phyloP scores from a whole-genome alignment of 108 stramenopile genomes.

The Cyclotella atomus region DNA sequence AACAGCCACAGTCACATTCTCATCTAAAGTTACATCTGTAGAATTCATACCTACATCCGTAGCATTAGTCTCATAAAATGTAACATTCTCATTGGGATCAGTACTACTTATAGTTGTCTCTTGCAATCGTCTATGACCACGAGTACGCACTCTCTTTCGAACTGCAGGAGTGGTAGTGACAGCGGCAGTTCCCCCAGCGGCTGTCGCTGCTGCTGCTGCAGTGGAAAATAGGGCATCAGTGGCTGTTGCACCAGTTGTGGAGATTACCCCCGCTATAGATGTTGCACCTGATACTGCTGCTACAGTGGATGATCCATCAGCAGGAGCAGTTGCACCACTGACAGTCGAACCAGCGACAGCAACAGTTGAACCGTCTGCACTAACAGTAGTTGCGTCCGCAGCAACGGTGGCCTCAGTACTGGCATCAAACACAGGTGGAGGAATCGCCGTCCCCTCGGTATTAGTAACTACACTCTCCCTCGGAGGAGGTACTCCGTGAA shows the following conservation, averaged over 20 bases:
- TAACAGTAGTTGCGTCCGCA: background rate
- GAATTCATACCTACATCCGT: background rate
- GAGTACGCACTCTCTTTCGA: background rate
- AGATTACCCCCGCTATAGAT: background rate
- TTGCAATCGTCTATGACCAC: background rate
- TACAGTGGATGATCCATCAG: too few species aligned
- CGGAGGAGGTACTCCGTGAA: background rate
- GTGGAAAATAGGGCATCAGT: background rate
- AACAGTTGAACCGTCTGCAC: background rate
- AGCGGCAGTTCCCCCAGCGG: too few species aligned
- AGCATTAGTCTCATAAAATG: background rate
- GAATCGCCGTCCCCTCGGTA: background rate
- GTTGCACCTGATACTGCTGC: background rate
- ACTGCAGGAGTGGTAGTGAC: background rate
- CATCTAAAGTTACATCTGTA: too few species aligned
- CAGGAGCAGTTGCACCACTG: too few species aligned
- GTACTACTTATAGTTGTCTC: too few species aligned
- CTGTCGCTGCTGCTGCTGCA: background rate
- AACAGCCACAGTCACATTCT: background rate
- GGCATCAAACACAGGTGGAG: background rate
- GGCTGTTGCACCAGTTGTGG: background rate
- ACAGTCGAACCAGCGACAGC: too few species aligned
- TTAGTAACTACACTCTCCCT: too few species aligned
- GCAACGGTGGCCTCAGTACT: conserved; percentile 1
- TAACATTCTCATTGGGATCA: too few species aligned